A percentile compares a stretch with the other conserved stretches of the same genome.
Conservation (phyloP, 2,329 filamentous ascomycete species). For the Ophiostoma sp. region DNA sequence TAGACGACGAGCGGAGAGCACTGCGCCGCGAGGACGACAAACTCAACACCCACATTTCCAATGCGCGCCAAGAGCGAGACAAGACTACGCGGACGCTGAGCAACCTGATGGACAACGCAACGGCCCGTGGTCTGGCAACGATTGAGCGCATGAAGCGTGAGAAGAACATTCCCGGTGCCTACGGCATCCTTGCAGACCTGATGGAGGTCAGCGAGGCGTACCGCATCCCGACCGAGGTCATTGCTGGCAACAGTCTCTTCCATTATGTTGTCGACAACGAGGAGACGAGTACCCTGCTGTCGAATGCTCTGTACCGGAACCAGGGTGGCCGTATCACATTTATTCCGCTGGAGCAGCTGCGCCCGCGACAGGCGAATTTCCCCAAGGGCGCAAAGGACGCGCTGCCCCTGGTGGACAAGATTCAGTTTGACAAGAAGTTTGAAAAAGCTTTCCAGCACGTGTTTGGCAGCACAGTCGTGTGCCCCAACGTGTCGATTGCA, state of each 20-base stretch:
- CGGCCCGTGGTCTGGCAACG: conserved; percentile 78
- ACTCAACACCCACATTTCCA: conserved; percentile 69
- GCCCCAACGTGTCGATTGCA: conserved; percentile 80
- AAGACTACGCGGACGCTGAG: conserved; percentile 72
- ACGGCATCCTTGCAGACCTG: conserved; percentile 90
- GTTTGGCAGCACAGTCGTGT: conserved; percentile 92
- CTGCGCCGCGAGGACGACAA: conserved; percentile 87
- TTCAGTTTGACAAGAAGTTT: conserved; percentile 69
- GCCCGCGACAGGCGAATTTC: conserved; percentile 64
- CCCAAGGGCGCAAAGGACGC: conserved; percentile 76
- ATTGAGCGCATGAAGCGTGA: conserved; percentile 78
- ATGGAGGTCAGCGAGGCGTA: conserved; percentile 80
- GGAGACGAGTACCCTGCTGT: conserved; percentile 74
- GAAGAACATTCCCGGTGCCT: conserved; percentile 75
- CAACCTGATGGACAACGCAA: conserved; percentile 84
- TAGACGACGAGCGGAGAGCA: conserved; percentile 81
- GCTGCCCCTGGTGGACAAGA: conserved; percentile 77
- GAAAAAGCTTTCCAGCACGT: conserved; percentile 89
- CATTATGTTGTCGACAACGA: conserved; percentile 95
- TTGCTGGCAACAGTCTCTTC: conserved; percentile 86
- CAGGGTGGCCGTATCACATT: conserved; percentile 86
- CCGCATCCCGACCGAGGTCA: conserved; percentile 84
- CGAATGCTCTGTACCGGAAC: conserved; percentile 72
- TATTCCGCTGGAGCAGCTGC: conserved; percentile 82
- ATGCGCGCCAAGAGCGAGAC: conserved; percentile 70